These are phyloP conservation scores for Chaetoceros tenuissimus DNA, from an alignment of 108 stramenopile species.

Conservation along the genomic window DNA sequence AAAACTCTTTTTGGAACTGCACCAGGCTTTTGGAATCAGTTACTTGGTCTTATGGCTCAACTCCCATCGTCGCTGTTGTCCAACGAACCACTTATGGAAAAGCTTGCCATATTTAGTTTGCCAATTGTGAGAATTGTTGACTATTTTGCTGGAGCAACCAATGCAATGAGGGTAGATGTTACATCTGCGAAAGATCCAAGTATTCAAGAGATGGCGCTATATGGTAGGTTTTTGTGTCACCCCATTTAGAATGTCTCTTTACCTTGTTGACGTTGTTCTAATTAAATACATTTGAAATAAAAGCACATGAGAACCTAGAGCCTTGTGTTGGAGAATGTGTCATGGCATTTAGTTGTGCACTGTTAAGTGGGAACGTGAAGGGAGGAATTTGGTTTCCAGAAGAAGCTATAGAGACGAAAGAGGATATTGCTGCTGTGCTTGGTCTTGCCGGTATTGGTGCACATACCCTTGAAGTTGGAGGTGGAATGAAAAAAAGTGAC, in stretches of 20 bases:
- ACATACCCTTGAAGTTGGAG: slow-evolving; percentile 25
- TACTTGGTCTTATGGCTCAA: slow-evolving; percentile 64
- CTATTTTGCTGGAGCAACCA: slow-evolving; percentile 77
- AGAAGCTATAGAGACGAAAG: slow-evolving; percentile 28
- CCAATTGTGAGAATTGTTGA: slow-evolving; percentile 84
- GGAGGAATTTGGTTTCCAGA: slow-evolving; percentile 70
- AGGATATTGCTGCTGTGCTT: slow-evolving; percentile 28
- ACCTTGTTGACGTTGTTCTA: background rate
- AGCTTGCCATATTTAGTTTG: slow-evolving; percentile 60
- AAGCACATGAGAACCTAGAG: slow-evolving; percentile 74
- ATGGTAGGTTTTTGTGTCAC: slow-evolving; percentile 6
- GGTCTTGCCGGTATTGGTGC: slow-evolving; percentile 30
- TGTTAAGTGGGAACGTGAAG: slow-evolving; percentile 28
- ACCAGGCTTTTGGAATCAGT: slow-evolving; percentile 71
- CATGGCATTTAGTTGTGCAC: slow-evolving; percentile 60
- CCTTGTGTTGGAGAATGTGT: slow-evolving; percentile 74
- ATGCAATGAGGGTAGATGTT: slow-evolving; percentile 61
- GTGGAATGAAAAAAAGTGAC: slow-evolving; percentile 9
- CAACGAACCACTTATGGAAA: slow-evolving; percentile 60
- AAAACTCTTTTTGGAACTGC: slow-evolving; percentile 69
- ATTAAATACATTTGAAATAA: slow-evolving; percentile 8
- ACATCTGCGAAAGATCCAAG: slow-evolving; percentile 9
- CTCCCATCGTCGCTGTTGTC: slow-evolving; percentile 45
- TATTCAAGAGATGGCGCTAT: slow-evolving; percentile 15
- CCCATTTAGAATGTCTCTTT: too few species aligned